Percentiles rank a stretch among this genome's conserved stretches.
Evolutionary conservation across 805 yeast species (phyloP).

Genomic region (Wickerhamomyces silvicola): DNA sequence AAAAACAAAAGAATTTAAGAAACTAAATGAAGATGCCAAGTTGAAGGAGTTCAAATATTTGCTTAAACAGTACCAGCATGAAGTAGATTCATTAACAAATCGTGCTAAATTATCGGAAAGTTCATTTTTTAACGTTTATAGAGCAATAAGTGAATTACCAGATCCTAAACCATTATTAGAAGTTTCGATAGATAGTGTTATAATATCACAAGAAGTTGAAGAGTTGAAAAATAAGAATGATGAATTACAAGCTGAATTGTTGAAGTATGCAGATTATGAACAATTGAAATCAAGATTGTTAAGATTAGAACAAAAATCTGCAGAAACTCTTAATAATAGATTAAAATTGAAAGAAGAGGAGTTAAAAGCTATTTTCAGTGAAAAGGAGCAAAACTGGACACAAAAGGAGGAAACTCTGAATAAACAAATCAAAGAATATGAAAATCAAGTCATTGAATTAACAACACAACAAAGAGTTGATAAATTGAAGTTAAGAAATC

Average conservation of each 20-base stretch:
- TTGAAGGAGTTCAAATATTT: slow-evolving; percentile 58
- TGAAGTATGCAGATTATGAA: slow-evolving; percentile 72
- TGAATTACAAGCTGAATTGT: slow-evolving; percentile 48
- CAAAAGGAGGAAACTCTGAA: slow-evolving; percentile 46
- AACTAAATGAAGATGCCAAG: slow-evolving; percentile 61
- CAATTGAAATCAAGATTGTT: slow-evolving; percentile 56
- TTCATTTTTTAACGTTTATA: slow-evolving; percentile 67
- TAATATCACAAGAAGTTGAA: slow-evolving; percentile 46
- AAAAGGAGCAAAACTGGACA: slow-evolving; percentile 65
- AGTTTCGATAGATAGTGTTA: slow-evolving; percentile 58
- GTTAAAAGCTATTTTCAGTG: slow-evolving; percentile 59
- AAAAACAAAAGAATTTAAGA: slow-evolving; percentile 81
- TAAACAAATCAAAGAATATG: slow-evolving; percentile 45
- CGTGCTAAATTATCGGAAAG: slow-evolving; percentile 71
- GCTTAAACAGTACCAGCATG: slow-evolving; percentile 74
- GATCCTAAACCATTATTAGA: slow-evolving; percentile 84
- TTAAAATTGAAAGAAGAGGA: slow-evolving; percentile 71
- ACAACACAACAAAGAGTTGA: slow-evolving; percentile 37
- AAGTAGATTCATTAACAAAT: slow-evolving; percentile 75
- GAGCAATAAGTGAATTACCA: slow-evolving; percentile 80
- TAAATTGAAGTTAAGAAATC: slow-evolving; percentile 38
- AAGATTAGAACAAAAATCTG: slow-evolving; percentile 54
- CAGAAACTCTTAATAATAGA: slow-evolving; percentile 45
- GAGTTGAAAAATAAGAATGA: slow-evolving; percentile 45
- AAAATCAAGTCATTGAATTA: slow-evolving; percentile 55